Percentiles rank a stretch among this genome's conserved stretches.
These are phyloP conservation scores for Verticillium isaacii DNA, from an alignment of 2,329 filamentous ascomycete genomes.

Conservation along the genomic window DNA sequence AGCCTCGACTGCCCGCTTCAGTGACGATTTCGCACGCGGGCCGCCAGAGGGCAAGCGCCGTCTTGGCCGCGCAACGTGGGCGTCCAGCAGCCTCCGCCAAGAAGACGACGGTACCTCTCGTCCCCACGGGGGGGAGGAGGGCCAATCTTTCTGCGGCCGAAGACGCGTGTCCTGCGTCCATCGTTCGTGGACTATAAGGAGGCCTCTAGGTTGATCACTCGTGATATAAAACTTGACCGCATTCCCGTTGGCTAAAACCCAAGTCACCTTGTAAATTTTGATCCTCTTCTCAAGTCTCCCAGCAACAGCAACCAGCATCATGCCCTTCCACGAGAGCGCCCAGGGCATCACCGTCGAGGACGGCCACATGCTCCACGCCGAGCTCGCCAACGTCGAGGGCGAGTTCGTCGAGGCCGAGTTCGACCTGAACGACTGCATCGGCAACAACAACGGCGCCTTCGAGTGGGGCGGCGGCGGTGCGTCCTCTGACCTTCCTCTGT, in stretches of 20 bases:
- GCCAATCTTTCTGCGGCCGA: not conserved
- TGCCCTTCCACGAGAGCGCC: slow-evolving; percentile 47
- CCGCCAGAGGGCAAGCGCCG: not conserved
- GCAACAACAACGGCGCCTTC: slow-evolving; percentile 46
- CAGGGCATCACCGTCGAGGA: slow-evolving; percentile 43
- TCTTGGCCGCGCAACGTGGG: slow-evolving; percentile 2
- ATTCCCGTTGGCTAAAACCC: too few species aligned
- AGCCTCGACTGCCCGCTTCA: not conserved
- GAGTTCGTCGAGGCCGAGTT: slow-evolving; percentile 38
- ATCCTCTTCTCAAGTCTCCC: not conserved
- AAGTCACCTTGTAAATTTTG: not conserved
- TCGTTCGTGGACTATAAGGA: too few species aligned
- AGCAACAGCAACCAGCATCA: slow-evolving; percentile 16
- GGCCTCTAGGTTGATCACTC: too few species aligned
- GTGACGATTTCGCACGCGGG: not conserved
- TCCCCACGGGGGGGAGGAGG: not conserved
- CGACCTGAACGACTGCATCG: slow-evolving; percentile 44
- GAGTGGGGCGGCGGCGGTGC: slow-evolving; percentile 34
- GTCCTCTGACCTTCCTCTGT: not conserved
- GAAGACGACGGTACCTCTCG: not conserved
- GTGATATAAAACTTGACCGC: too few species aligned
- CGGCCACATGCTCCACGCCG: slow-evolving; percentile 40
- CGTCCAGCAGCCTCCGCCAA: slow-evolving; percentile 1
- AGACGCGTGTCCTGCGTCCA: not conserved
- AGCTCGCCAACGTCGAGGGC: slow-evolving; percentile 33